Evolutionary conservation across 2,329 filamentous ascomycete species (phyloP), one percentile per base, ranked within the genome.

Genomic region (Colletotrichum magnum): DNA sequence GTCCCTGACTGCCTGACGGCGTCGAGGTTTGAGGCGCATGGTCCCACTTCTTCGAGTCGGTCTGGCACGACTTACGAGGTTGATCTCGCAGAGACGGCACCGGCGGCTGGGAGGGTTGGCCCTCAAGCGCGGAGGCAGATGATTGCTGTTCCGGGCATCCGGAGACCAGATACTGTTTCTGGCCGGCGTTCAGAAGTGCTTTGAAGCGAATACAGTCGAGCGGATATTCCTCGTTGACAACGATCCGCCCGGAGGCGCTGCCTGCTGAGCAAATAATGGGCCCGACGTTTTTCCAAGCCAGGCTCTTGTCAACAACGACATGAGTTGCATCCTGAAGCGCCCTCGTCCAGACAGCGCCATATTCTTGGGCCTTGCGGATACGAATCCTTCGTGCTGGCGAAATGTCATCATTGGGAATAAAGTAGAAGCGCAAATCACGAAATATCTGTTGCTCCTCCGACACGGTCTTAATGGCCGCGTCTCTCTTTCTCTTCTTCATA

Each of bases 361-460:
- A 90, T 74, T 94, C 90, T 59, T 89, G 86, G 0, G 93, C 91
- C 77, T 92, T 94, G 36, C 87, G 87, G 60, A 98, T 97, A 4
- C 93, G 90, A 67, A 90, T 79, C 63, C 88, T 88, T 47, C 95
- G 88, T 7, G 88, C 84, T 12, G 88, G 87, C 39, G 91, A 88
- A 54, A 92, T 86, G 71, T 95, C 92, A 72, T 94, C 89, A 72
- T 96, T 93, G 0, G 94, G 95, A 6, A 97, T 89, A 77, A 96
- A 97, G 80, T 89, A 93, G 72, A 94, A 92, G 0, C 81, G 78
- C n/a, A 93, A 78, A 0, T 81, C 86, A 52, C 82, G 85, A 76
- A 94, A 91, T 5, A 93, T 84, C 72, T 87, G 85, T 64, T 87
- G 79, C 1, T 79, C 76, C 69, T 89, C 85, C 0, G 88, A 85